Base-by-base conservation (phyloP, 148 eudicot species). In the Vaccinium myrtillus region DNA sequence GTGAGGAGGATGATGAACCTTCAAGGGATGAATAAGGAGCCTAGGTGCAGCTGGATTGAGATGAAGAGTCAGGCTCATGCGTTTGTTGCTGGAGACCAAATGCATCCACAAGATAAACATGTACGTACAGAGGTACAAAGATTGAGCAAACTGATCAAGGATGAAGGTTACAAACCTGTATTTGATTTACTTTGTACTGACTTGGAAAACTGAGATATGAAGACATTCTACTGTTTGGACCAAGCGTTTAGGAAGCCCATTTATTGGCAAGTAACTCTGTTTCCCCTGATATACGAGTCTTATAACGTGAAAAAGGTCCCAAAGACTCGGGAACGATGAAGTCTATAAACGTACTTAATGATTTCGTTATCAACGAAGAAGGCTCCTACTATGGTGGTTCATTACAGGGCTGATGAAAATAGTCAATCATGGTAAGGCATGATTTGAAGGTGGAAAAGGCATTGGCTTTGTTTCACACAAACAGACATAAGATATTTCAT, bases 11-110 rank as follows among this genome's bases (percentile, higher is more conserved):
- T 92, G 86, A 92, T 92, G 95, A 92, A 83, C 85, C 79, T 87
- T 81, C 87, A 90, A 81, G 86, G 89, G 82, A 86, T 92, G 73
- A 91, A 82, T 59, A 92, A 92, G 84, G 95, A 92, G 86, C 93
- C 91, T 56, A 93, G 95, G 23, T 92, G 92, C 79, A 92, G 93
- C 86, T 92, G 95, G 95, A 90, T 92, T 78, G 93, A 92, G 89
- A 86, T 90, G 76, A 90, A 91, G 84, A 92, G 83, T 85, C 87
- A 84, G 61, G 88, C 90, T 86, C 92, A 92, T 83, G 95, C 86
- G 54, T 92, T 92, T 88, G 90, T 90, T 80, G 91, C 90, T 54
- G 92, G 93, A 36, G 95, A 92, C 84, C 92, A 89, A 75, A 90
- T 85, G 82, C 95, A 92, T 89, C 92, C 92, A 46, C 89, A 87